Evolutionary conservation across 148 eudicot species (phyloP).

Genomic region (Diospyros lotus): DNA sequence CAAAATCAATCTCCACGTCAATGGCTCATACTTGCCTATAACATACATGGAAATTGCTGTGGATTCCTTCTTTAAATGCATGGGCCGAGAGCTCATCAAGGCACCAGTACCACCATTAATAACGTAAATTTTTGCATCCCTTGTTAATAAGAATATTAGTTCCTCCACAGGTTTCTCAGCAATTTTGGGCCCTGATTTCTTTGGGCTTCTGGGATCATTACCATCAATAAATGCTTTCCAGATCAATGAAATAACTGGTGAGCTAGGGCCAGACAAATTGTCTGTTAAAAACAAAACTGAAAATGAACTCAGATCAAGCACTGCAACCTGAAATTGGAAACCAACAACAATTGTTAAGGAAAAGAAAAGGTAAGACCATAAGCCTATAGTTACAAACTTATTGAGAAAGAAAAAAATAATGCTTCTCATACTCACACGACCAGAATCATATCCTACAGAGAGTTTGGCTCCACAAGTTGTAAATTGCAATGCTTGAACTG

Average conservation of each 20-base stretch:
- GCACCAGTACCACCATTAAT: constrained; percentile 45
- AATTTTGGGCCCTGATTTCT: constrained; percentile 24
- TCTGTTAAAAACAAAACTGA: constrained; percentile 49
- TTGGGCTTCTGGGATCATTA: constrained; percentile 33
- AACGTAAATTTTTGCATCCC: constrained; percentile 52
- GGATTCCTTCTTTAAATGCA: constrained; percentile 47
- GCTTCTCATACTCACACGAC: constrained; percentile 43
- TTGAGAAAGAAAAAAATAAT: not conserved
- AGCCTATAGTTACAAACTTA: not conserved
- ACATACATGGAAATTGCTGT: constrained; percentile 61
- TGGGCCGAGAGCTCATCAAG: constrained; percentile 37
- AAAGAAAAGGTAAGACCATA: not conserved
- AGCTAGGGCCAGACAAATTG: constrained; percentile 28
- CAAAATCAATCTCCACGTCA: constrained; percentile 4
- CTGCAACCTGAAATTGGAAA: constrained; percentile 53
- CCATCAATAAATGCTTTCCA: constrained; percentile 22
- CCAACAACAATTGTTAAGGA: not conserved
- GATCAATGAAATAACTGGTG: constrained; percentile 38
- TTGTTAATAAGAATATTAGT: constrained; percentile 45
- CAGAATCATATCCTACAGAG: constrained; percentile 60
- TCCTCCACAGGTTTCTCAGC: constrained; percentile 39
- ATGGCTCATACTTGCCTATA: constrained; percentile 54
- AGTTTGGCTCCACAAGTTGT: constrained; percentile 57
- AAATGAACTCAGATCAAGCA: constrained; percentile 50
- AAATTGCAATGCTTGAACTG: constrained; percentile 53